A percentile compares a stretch with the other conserved stretches of the same genome.
Conservation (phyloP, 352 stramenopile species). For the Phytophthora boehmeriae region DNA sequence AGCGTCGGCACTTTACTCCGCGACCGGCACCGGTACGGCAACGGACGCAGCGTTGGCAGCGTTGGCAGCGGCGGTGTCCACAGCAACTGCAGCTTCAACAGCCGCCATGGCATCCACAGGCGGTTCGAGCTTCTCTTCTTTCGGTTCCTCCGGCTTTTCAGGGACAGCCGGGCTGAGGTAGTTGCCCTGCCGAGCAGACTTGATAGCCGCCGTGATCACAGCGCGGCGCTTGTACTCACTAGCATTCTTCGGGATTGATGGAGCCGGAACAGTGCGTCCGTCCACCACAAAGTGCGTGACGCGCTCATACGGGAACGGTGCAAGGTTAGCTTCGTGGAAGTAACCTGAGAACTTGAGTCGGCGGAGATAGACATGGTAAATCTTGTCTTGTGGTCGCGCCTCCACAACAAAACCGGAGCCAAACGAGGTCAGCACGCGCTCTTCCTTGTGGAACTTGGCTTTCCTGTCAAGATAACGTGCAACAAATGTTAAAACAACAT, state of each 20-base stretch:
- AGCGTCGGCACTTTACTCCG: constrained; percentile 27
- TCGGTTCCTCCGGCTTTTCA: constrained; percentile 21
- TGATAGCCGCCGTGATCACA: constrained; percentile 74
- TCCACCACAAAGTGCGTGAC: constrained; percentile 89
- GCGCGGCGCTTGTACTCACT: constrained; percentile 70
- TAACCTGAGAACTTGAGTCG: constrained; percentile 71
- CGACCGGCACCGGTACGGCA: constrained; percentile 25
- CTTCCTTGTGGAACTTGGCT: constrained; percentile 71
- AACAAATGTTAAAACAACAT: constrained; percentile 4
- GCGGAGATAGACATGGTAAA: constrained; percentile 84
- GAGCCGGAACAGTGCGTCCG: constrained; percentile 65
- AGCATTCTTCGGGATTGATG: constrained; percentile 68
- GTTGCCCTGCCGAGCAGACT: constrained; percentile 50
- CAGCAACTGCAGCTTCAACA: constrained; percentile 25
- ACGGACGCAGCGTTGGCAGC: constrained; percentile 22
- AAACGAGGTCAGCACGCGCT: constrained; percentile 79
- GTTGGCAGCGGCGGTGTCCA: constrained; percentile 19
- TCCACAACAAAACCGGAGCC: constrained; percentile 83
- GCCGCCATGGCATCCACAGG: constrained; percentile 29
- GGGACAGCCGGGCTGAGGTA: constrained; percentile 25
- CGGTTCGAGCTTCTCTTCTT: constrained; percentile 14
- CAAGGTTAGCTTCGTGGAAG: constrained; percentile 73
- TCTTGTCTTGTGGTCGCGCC: constrained; percentile 57
- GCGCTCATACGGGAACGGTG: constrained; percentile 81
- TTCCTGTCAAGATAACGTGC: constrained; percentile 42